A percentile compares a stretch with the other conserved stretches of the same genome.
These are phyloP conservation scores for Protostelium mycophagum DNA, from an alignment of 78 protist genomes.

Conservation along the genomic window DNA sequence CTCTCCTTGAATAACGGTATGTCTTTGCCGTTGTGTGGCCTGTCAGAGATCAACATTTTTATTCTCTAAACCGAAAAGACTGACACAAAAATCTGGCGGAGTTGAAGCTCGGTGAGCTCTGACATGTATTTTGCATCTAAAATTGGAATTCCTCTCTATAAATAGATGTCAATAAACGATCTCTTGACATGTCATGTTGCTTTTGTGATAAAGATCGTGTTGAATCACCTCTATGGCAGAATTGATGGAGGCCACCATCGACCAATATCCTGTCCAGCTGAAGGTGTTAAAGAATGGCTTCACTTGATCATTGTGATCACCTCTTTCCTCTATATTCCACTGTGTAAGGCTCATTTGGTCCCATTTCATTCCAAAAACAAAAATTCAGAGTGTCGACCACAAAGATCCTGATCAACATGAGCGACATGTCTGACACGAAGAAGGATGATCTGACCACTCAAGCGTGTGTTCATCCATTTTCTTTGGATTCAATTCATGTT, in stretches of 20 bases:
- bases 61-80: conserved; percentile 31
- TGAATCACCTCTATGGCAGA: background rate
- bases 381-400: conserved; percentile 80
- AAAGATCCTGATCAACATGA: conserved; percentile 36
- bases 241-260: background rate
- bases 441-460: background rate
- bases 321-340: background rate
- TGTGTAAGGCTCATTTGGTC: background rate
- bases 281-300: background rate
- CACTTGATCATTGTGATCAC: background rate
- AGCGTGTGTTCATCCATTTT: background rate
- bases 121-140: conserved; percentile 10
- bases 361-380: conserved; percentile 76
- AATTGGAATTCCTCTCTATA: conserved; percentile 12
- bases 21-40: conserved; percentile 5
- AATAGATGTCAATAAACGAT: conserved; percentile 29
- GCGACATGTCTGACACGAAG: background rate
- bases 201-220: background rate
- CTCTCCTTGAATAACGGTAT: conserved; percentile 41
- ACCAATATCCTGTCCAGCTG: background rate
- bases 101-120: background rate
- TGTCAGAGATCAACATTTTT: conserved; percentile 11
- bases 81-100: background rate
- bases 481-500: background rate
- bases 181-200: background rate